Conservation (phyloP, 768 basidiomycete species). For the Lentinula raphanica region DNA sequence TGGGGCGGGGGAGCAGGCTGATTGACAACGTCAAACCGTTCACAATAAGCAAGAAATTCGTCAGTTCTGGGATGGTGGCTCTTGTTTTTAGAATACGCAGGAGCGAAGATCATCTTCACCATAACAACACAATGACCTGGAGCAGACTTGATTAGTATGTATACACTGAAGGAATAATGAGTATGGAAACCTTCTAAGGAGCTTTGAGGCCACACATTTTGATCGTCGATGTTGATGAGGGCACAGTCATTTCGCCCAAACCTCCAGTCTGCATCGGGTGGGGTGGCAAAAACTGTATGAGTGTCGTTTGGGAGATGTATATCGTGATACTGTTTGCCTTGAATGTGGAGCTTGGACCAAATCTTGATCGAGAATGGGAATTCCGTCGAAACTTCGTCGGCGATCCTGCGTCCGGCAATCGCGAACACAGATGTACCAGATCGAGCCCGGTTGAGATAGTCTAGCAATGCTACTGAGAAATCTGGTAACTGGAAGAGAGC, state of each 20-base stretch:
- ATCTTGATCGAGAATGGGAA: background rate
- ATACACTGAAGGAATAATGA: background rate
- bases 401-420: too few relatives aligned
- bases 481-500: too few relatives aligned
- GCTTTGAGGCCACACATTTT: background rate
- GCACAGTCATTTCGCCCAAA: background rate
- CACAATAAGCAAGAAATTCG: background rate
- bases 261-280: background rate
- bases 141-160: background rate
- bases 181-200: background rate
- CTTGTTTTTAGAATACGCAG: background rate
- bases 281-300: background rate
- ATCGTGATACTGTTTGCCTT: background rate
- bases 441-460: too few relatives aligned
- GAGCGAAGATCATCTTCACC: background rate
- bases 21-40: background rate
- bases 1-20: background rate
- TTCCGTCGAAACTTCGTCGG: background rate
- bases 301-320: background rate
- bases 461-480: too few relatives aligned
- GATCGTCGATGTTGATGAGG: background rate
- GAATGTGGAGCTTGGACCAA: background rate
- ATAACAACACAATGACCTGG: background rate
- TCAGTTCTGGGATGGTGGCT: background rate
- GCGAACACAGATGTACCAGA: too few relatives aligned